A percentile compares a stretch with the other conserved stretches of the same genome.
Evolutionary conservation across 2,329 filamentous ascomycete species (phyloP).

Genomic region (Hypoxylon sp.): DNA sequence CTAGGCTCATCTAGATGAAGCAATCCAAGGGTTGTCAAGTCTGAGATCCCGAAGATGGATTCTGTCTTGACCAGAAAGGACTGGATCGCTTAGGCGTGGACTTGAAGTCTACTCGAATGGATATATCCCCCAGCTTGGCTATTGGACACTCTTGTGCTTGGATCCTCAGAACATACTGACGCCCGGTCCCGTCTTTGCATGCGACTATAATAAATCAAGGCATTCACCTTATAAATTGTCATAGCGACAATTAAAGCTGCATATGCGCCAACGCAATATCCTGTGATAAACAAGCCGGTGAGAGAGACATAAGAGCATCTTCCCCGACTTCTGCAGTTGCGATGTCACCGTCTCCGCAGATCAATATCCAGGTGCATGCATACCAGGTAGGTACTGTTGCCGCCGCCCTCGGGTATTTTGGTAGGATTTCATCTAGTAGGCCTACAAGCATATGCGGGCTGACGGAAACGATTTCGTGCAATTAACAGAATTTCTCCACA

Average conservation of each 20-base stretch:
- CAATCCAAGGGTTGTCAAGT: slow-evolving; percentile 18
- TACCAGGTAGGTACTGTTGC: background rate
- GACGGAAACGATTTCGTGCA: background rate
- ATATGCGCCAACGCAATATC: slow-evolving; percentile 28
- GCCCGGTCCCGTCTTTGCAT: slow-evolving; percentile 24
- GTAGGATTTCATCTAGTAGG: slow-evolving; percentile 13
- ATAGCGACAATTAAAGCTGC: slow-evolving; percentile 44
- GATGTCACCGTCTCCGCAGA: slow-evolving; percentile 43
- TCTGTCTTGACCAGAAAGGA: slow-evolving; percentile 15
- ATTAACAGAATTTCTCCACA: slow-evolving; percentile 1
- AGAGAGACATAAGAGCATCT: slow-evolving; percentile 20
- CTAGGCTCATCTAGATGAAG: slow-evolving; percentile 25
- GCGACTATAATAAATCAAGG: slow-evolving; percentile 22
- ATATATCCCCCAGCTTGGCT: slow-evolving; percentile 4
- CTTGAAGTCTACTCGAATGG: background rate
- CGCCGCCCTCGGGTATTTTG: slow-evolving; percentile 21
- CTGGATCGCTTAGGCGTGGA: slow-evolving; percentile 17
- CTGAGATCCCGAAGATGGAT: slow-evolving; percentile 22
- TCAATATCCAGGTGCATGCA: slow-evolving; percentile 27
- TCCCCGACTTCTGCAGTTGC: slow-evolving; percentile 30
- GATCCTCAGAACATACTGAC: slow-evolving; percentile 12
- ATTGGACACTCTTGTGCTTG: slow-evolving; percentile 20
- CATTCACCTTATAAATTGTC: slow-evolving; percentile 27
- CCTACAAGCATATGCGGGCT: background rate
- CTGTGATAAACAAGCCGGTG: slow-evolving; percentile 29